Percentiles rank a stretch among this genome's conserved stretches.
Conservation (phyloP, 2,329 filamentous ascomycete genomes). For the Alternaria hordeiaustralica region DNA sequence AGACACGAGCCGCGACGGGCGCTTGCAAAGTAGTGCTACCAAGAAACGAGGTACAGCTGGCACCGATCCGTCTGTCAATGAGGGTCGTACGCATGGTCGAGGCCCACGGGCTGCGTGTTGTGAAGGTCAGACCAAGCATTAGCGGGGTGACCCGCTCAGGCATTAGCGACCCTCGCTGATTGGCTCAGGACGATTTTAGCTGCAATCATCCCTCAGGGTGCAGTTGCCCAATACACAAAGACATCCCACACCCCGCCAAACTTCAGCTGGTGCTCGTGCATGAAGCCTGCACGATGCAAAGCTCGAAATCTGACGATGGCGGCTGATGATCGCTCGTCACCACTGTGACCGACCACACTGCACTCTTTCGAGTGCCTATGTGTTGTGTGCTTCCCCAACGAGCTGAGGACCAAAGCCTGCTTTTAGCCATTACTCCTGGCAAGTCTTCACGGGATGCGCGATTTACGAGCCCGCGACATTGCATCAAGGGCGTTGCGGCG, state of each 20-base stretch:
- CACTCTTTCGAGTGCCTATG: background rate
- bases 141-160: background rate
- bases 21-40: background rate
- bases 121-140: constrained; percentile 4
- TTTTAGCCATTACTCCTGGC: background rate
- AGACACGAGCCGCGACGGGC: background rate
- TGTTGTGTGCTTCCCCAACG: background rate
- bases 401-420: background rate
- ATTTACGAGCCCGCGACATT: background rate
- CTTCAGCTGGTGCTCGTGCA: background rate
- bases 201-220: background rate
- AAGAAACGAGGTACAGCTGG: background rate
- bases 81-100: background rate
- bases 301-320: background rate
- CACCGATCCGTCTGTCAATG: background rate
- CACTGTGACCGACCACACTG: background rate
- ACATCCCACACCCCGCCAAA: background rate
- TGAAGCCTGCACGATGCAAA: background rate
- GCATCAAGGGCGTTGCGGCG: background rate
- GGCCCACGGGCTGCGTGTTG: background rate
- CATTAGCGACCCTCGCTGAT: background rate
- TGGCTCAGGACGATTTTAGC: background rate
- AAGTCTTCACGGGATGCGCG: background rate
- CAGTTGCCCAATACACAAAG: background rate
- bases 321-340: background rate